Percentiles rank a stretch among this genome's conserved stretches.
These are phyloP conservation scores for Warburgia ugandensis DNA, from an alignment of 164 flowering plant species.

Conservation along the genomic window DNA sequence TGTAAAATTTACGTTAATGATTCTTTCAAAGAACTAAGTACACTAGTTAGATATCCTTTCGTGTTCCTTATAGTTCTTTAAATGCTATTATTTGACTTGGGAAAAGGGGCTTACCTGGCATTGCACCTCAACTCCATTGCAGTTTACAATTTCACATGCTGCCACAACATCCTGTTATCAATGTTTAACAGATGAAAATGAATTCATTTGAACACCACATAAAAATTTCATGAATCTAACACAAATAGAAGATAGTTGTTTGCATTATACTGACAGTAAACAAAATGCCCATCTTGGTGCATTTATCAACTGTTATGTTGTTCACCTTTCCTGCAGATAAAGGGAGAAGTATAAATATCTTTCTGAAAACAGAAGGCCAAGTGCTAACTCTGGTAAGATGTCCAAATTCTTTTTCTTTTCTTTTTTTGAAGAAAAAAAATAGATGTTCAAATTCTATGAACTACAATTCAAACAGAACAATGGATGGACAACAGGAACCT, in stretches of 20 bases:
- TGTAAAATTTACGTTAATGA: no score
- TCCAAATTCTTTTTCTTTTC: no score
- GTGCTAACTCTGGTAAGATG: not conserved
- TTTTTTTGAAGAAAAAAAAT: no score
- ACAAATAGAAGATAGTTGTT: not conserved
- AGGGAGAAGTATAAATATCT: not conserved
- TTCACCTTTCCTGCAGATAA: slow-evolving; percentile 83
- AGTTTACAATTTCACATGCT: slow-evolving; percentile 96
- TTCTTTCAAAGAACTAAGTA: no score
- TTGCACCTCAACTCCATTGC: slow-evolving; percentile 90
- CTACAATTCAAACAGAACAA: no score
- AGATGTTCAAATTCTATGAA: not conserved
- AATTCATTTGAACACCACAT: not conserved
- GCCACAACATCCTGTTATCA: slow-evolving; percentile 86
- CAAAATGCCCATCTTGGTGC: slow-evolving; percentile 86
- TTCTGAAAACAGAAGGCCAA: not conserved
- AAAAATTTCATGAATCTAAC: not conserved
- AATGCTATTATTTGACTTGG: no score
- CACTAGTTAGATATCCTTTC: no score
- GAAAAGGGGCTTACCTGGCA: slow-evolving; percentile 69
- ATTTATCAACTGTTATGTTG: slow-evolving; percentile 93
- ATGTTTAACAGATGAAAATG: slow-evolving; percentile 3
- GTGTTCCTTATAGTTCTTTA: no score
- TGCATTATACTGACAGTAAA: slow-evolving; percentile 55
- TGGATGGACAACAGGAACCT: not conserved